Base-by-base conservation (phyloP, 768 basidiomycete genomes). In the Lactarius tabidus region DNA sequence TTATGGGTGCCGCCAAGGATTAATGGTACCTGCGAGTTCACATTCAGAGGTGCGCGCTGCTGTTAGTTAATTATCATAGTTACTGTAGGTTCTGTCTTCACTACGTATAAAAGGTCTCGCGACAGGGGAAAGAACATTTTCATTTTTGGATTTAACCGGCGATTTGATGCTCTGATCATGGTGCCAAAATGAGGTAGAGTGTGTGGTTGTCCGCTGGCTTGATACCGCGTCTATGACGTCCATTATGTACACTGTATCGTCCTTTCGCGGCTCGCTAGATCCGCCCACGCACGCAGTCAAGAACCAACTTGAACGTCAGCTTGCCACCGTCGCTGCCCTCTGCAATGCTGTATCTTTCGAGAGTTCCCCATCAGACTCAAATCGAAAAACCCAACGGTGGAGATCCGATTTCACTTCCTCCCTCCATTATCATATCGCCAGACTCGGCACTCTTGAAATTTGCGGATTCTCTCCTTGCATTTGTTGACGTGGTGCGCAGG, bases 361-460 rank as follows among this genome's bases (percentile, higher is more conserved):
- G 45, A 66, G 71, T 6, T 68, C 70, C 0, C 70, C 74, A 12
- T 72, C 74, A 60, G 72, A 75, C 6, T 60, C 62, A n/a, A 70
- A 73, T 15, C 70, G 71, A 8, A 67, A 65, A 7, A 70, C n/a
- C 82, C 43, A 81, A 79, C 51, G 86, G 85, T 3, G 85, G 86
- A 31, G 29, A 14, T 12, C 1, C 26, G 17, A 6, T n/a, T 38
- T 31, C 15, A 3, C 33, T 36, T 55, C 36, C 2, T 55, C 4
- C 15, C 1, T 1, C 38, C 35, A 26, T 10, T 23, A 29, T 45
- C 20, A 15, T 14, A 2, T 71, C 60, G 26, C 67, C 72, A 76
- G 84, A 86, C 69, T 78, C 80, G 15, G 86, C 84, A 4, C 78
- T 87, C 17, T 73, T 88, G 18, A 76, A 81, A 6, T 86, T 85